Base-by-base conservation (phyloP, 176 grass and related monocot species). In the Rhynchospora pubera region DNA sequence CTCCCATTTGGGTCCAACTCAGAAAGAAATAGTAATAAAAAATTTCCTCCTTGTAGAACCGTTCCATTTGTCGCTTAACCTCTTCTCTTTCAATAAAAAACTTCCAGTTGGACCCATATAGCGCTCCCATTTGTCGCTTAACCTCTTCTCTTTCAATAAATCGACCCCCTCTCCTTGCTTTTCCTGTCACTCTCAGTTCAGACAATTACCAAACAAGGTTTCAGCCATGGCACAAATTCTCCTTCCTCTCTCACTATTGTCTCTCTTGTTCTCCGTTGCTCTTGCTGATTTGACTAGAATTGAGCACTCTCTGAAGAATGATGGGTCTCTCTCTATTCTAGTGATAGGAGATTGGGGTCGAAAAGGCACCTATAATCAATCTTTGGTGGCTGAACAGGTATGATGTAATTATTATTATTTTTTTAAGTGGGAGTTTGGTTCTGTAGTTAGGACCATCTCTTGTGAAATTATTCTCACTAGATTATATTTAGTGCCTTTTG, bases 301-400 rank as follows among this genome's bases (percentile, higher is more conserved):
- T 46, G 87, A 93, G 78, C 93, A 97, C 64, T 9, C 47, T 16
- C 79, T 84, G 1, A 93, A 91, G 80, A 66, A 48, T 0, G 72
- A 97, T 23, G 93, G 87, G 8, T 89, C 87, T 4, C 87, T 97
- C 4, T 43, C 61, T 30, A 10, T 97, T 62, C 83, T 97, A 2
- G 93, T 85, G 57, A 65, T 93, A 4, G 93, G 91, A 0, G 93
- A 97, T 45, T 97, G 93, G 91, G 91, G 93, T 0, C 62, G 93
- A 19, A 85, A 83, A 10, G 93, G 93, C 11, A 76, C 84, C n/a
- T 93, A 15, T 30, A 97, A 97, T 85, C 93, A 97, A 86, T 89
- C 93, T 18, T 62, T 90, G 0, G 89, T 97, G 0, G 91, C 93
- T 16, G 1, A 77, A 4, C 93, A 97, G 87, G 93, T 95, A 1